phyloP scores from a whole-genome alignment of 2,329 filamentous ascomycete species.

The Hypoxylon sp. region DNA sequence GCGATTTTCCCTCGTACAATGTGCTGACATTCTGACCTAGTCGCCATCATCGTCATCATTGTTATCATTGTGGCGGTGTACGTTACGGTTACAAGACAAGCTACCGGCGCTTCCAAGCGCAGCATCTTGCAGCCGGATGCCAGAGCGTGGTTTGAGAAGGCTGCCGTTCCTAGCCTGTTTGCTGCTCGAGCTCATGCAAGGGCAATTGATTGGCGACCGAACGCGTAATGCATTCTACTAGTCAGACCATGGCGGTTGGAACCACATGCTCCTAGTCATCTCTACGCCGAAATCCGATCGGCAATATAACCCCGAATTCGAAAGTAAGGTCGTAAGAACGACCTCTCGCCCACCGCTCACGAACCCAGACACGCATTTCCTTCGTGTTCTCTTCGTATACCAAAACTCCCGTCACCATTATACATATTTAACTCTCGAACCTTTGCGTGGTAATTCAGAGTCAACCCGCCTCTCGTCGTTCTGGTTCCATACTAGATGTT shows the following conservation, averaged over 20 bases:
- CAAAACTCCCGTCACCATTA: conserved; percentile 40
- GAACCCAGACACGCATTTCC: conserved; percentile 44
- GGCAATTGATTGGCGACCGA: conserved; percentile 33
- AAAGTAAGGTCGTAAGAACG: conserved; percentile 1
- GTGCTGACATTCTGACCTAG: conserved; percentile 56
- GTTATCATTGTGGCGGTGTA: conserved; percentile 63
- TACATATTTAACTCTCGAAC: conserved; percentile 45
- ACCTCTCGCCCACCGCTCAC: conserved; percentile 14
- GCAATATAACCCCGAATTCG: neutral
- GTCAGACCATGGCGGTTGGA: neutral
- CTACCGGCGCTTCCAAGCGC: conserved; percentile 40
- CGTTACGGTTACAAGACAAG: conserved; percentile 41
- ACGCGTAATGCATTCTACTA: conserved; percentile 21
- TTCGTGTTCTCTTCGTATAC: conserved; percentile 50
- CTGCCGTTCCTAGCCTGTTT: conserved; percentile 43
- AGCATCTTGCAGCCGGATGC: conserved; percentile 43
- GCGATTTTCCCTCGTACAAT: neutral
- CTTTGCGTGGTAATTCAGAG: conserved; percentile 40
- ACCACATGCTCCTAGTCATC: neutral
- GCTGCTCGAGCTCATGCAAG: conserved; percentile 47
- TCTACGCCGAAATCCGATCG: conserved; percentile 8
- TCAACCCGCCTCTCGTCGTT: conserved; percentile 12
- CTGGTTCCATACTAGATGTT: conserved; percentile 39
- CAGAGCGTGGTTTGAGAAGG: conserved; percentile 41
- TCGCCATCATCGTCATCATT: conserved; percentile 68